Percentiles rank a stretch among this genome's conserved stretches.
Evolutionary conservation across 1,284 basidiomycete genomes (phyloP).

Genomic region (Ceratobasidium sp.): DNA sequence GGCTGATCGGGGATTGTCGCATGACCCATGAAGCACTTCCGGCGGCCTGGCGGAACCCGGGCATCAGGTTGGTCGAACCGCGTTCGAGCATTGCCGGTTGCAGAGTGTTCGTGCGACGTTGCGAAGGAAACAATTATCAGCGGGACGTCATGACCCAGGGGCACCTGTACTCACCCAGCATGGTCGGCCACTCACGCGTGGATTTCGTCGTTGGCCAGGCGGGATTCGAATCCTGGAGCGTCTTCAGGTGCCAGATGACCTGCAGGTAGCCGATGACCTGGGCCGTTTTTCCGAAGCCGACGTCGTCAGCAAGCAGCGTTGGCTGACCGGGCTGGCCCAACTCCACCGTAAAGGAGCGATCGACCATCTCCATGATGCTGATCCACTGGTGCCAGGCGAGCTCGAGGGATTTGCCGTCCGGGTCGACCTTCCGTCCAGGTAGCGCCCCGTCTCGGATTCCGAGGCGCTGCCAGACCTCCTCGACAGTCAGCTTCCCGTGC

Average conservation of each 20-base stretch:
- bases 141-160: no score
- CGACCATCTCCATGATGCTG: not conserved
- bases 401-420: not conserved
- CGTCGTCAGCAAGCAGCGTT: not conserved
- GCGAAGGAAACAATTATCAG: no score
- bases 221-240: not conserved
- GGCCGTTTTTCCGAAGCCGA: conserved; percentile 10
- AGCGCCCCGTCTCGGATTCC: not conserved
- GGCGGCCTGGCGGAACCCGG: no score
- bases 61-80: no score
- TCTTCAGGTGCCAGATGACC: conserved; percentile 1
- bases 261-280: not conserved
- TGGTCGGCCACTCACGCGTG: not conserved
- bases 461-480: not conserved
- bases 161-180: conserved; percentile 7
- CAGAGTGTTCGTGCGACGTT: no score
- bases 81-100: no score
- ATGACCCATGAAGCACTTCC: not conserved
- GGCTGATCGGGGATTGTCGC: not conserved
- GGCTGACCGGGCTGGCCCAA: not conserved
- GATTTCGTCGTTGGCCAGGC: not conserved
- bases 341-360: not conserved
- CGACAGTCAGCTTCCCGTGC: not conserved
- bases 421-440: not conserved
- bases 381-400: conserved; percentile 6